Percentiles rank a stretch among this genome's conserved stretches.
phyloP scores from a whole-genome alignment of 148 eudicot genomes.

The Vaccinium darrowii region DNA sequence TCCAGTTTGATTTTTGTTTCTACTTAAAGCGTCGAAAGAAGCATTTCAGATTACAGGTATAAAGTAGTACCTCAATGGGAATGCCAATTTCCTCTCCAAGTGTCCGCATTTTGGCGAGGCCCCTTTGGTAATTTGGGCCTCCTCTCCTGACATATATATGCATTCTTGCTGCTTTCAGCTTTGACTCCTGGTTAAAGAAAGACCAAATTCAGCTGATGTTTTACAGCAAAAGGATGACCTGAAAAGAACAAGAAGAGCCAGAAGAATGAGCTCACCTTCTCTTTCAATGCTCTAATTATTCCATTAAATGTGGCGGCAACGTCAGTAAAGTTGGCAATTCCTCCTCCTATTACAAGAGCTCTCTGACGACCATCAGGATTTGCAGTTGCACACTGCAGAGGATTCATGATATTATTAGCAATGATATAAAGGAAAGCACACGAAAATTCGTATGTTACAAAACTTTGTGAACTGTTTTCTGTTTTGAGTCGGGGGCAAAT shows the following conservation, averaged over 20 bases:
- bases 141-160: slow-evolving; percentile 94
- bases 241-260: background rate
- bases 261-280: slow-evolving; percentile 37
- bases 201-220: background rate
- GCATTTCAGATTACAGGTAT: slow-evolving; percentile 4
- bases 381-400: slow-evolving; percentile 88
- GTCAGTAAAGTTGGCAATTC: slow-evolving; percentile 96
- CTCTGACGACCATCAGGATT: slow-evolving; percentile 84
- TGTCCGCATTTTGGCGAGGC: slow-evolving; percentile 86
- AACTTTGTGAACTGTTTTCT: background rate
- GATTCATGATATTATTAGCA: slow-evolving; percentile 11
- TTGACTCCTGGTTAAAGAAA: slow-evolving; percentile 40
- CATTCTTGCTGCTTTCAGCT: slow-evolving; percentile 95
- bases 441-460: background rate
- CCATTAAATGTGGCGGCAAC: slow-evolving; percentile 94
- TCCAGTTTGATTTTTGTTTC: background rate
- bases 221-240: background rate
- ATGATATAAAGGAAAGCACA: background rate
- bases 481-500: background rate
- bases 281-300: slow-evolving; percentile 59
- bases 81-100: slow-evolving; percentile 93
- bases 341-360: slow-evolving; percentile 97
- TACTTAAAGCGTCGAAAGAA: background rate
- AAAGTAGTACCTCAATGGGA: slow-evolving; percentile 74
- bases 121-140: slow-evolving; percentile 97